phyloP scores from a whole-genome alignment of 1,284 basidiomycete genomes.

The Entoloma clypeatum region DNA sequence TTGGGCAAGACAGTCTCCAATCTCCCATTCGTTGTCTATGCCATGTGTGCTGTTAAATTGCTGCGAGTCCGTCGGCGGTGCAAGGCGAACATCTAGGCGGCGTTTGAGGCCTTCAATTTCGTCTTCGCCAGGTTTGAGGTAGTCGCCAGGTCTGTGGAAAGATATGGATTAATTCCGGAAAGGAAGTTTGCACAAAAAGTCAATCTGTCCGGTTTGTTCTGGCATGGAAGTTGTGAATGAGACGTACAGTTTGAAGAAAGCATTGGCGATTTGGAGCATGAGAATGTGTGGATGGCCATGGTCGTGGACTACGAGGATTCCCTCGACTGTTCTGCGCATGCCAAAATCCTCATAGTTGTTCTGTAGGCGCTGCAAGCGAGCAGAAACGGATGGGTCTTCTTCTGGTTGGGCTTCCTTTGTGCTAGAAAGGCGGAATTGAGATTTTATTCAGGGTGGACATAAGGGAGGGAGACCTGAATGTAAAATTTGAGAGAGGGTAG shows the following conservation, averaged over 20 bases:
- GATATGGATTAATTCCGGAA: neutral
- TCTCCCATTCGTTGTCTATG: slow-evolving; percentile 89
- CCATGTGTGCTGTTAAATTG: slow-evolving; percentile 73
- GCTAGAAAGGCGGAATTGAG: slow-evolving; percentile 34
- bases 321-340: slow-evolving; percentile 92
- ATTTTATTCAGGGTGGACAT: neutral
- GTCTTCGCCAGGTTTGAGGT: slow-evolving; percentile 93
- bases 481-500: slow-evolving; percentile 85
- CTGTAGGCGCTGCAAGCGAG: slow-evolving; percentile 83
- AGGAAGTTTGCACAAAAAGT: neutral
- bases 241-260: slow-evolving; percentile 96
- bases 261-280: slow-evolving; percentile 97
- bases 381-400: slow-evolving; percentile 92
- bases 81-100: slow-evolving; percentile 84
- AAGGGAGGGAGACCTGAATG: slow-evolving; percentile 55
- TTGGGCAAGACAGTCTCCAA: slow-evolving; percentile 90
- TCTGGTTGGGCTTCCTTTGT: slow-evolving; percentile 95
- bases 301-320: slow-evolving; percentile 94
- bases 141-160: slow-evolving; percentile 84
- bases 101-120: slow-evolving; percentile 88
- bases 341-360: slow-evolving; percentile 97
- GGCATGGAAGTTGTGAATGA: slow-evolving; percentile 4
- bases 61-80: slow-evolving; percentile 56
- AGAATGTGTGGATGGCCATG: slow-evolving; percentile 94
- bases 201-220: neutral